Evolutionary conservation across 768 basidiomycete species (phyloP), one percentile per base, ranked within the genome.

Genomic region (Boletus insuetus): DNA sequence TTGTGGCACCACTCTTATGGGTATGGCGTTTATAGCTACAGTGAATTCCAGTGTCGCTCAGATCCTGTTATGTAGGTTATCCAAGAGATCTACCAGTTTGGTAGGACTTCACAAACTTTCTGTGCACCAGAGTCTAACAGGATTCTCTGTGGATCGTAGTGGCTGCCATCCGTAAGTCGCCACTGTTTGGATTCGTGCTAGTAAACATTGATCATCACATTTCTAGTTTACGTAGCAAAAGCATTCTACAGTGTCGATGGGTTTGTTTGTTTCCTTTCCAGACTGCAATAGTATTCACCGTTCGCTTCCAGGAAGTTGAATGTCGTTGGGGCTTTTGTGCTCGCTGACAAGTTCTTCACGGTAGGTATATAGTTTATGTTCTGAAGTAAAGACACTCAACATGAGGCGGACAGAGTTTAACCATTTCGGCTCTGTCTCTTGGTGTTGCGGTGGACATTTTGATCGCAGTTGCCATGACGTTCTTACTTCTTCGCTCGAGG

Each of bases 381-480:
- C 9, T 1, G 6, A 14, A 20, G 3, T 1, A 7, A 40, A 32
- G 17, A 6, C 3, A n/a, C 40, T 46, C 11, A 56, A 0, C 35
- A 31, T 37, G 13, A 17, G 12, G 13, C 19, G 35, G 11, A 31
- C 24, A 60, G 59, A 14, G 0, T 6, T 0, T 48, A 6, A n/a
- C n/a, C n/a, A n/a, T n/a, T n/a, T 14, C 14, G 3, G 5, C 6
- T 16, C 5, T 61, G 11, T 19, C 40, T 10, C 4, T 46, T 6
- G 44, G 20, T 1, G 58, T 53, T 4, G 62, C 9, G 2, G 35
- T 50, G n/a, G 62, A 63, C 12, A 13, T 61, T 14, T 2, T 56
- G 22, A 51, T 64, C 6, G 54, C 58, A n/a, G 16, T 60, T 16
- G 40, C 17, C 45, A n/a, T 63, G 37, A 57, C 49, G 1, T 61